Conservation (phyloP, 2,329 filamentous ascomycete genomes). For the Hymenoscyphus repandus region DNA sequence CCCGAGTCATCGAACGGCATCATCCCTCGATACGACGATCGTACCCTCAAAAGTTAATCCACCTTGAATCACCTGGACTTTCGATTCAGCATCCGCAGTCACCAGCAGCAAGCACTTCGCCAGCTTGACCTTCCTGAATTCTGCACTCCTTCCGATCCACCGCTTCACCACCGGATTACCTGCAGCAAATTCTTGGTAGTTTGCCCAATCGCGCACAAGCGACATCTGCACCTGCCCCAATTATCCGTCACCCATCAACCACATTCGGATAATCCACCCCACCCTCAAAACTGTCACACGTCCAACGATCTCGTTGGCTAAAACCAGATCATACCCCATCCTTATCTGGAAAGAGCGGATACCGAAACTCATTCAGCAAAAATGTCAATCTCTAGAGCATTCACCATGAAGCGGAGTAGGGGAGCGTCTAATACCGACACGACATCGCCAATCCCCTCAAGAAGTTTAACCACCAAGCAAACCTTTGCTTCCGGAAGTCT, state of each 20-base stretch:
- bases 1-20: not conserved
- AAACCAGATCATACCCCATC: conserved; percentile 3
- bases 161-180: conserved; percentile 7
- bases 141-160: not conserved
- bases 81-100: not conserved
- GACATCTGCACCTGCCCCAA: conserved; percentile 13
- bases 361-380: conserved; percentile 18
- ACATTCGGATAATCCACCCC: conserved; percentile 20
- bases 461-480: conserved; percentile 26
- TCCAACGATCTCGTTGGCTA: conserved; percentile 9
- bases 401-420: conserved; percentile 59
- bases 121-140: conserved; percentile 3
- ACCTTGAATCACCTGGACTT: conserved; percentile 1
- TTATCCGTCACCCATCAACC: conserved; percentile 11
- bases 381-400: conserved; percentile 62
- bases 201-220: conserved; percentile 11
- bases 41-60: not conserved
- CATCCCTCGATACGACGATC: not conserved
- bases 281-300: conserved; percentile 11
- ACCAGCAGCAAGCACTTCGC: not conserved
- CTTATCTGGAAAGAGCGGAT: conserved; percentile 7
- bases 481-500: conserved; percentile 23
- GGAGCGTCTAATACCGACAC: conserved; percentile 40
- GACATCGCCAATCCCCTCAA: conserved; percentile 19
- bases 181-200: conserved; percentile 15